Percentiles rank a stretch among this genome's conserved stretches.
phyloP scores from a whole-genome alignment of 2,329 filamentous ascomycete species.

The Neoascochyta sp. region DNA sequence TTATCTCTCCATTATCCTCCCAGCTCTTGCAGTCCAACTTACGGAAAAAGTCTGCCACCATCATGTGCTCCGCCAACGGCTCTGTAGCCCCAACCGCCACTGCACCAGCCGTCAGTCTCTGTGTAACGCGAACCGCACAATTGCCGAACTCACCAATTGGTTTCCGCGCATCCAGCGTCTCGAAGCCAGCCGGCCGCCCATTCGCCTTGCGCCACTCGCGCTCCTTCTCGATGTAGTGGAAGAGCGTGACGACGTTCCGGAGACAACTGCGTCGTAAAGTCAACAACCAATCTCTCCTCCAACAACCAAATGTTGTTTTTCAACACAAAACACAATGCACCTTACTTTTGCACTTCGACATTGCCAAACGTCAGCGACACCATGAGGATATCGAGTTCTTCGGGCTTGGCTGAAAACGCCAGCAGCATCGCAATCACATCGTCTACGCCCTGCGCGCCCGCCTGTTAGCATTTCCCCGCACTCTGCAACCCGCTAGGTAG shows the following conservation, averaged over 20 bases:
- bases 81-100: constrained; percentile 84
- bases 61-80: constrained; percentile 75
- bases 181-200: constrained; percentile 67
- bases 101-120: no score
- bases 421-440: constrained; percentile 86
- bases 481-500: no score
- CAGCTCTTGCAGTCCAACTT: constrained; percentile 38
- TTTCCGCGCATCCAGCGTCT: constrained; percentile 66
- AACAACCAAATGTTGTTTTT: background rate
- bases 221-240: constrained; percentile 89
- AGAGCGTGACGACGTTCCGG: constrained; percentile 82
- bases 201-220: constrained; percentile 72
- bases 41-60: constrained; percentile 77
- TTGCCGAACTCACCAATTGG: constrained; percentile 60
- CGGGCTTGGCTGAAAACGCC: constrained; percentile 73
- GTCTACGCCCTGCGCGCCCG: constrained; percentile 67
- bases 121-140: no score
- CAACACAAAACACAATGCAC: constrained; percentile 1
- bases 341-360: constrained; percentile 75
- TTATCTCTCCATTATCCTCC: background rate
- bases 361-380: constrained; percentile 93
- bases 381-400: constrained; percentile 81
- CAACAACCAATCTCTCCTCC: constrained; percentile 1
- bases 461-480: background rate
- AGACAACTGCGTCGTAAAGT: constrained; percentile 72